Evolutionary conservation across 352 stramenopile genomes (phyloP).

Genomic region (Globisporangium ultimum): DNA sequence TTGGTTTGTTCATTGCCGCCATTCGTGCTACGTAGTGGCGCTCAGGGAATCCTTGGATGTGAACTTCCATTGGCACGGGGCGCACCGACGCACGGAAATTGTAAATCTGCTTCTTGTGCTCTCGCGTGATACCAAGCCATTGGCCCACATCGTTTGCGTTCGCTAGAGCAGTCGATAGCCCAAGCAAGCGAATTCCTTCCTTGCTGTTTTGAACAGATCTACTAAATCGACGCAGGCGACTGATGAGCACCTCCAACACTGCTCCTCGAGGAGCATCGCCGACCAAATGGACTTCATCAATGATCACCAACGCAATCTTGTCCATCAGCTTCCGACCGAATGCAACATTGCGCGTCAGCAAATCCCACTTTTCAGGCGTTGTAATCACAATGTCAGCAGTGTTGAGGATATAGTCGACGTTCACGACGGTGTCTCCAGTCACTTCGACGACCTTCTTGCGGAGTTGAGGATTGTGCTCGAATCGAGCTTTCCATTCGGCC

Average conservation of each 20-base stretch:
- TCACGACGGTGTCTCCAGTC: constrained; percentile 95
- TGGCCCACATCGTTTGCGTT: constrained; percentile 95
- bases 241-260: constrained; percentile 91
- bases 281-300: constrained; percentile 98
- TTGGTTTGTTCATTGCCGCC: constrained; percentile 99
- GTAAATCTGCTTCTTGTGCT: constrained; percentile 80
- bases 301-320: constrained; percentile 88
- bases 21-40: constrained; percentile 97
- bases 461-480: constrained; percentile 81
- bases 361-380: constrained; percentile 98
- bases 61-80: constrained; percentile 96
- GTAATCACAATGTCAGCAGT: constrained; percentile 96
- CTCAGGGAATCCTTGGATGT: constrained; percentile 96
- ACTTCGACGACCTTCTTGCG: constrained; percentile 95
- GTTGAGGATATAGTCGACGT: constrained; percentile 85
- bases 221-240: constrained; percentile 61
- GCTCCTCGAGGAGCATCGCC: constrained; percentile 93
- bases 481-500: constrained; percentile 95
- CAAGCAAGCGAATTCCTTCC: constrained; percentile 88
- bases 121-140: constrained; percentile 94
- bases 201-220: constrained; percentile 48
- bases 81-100: constrained; percentile 95
- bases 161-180: constrained; percentile 94
- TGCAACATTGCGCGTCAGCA: constrained; percentile 92
- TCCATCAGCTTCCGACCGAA: constrained; percentile 65